Percentiles rank a stretch among this genome's conserved stretches.
These are phyloP conservation scores for Peronospora farinosa DNA, from an alignment of 352 stramenopile species.

Conservation along the genomic window DNA sequence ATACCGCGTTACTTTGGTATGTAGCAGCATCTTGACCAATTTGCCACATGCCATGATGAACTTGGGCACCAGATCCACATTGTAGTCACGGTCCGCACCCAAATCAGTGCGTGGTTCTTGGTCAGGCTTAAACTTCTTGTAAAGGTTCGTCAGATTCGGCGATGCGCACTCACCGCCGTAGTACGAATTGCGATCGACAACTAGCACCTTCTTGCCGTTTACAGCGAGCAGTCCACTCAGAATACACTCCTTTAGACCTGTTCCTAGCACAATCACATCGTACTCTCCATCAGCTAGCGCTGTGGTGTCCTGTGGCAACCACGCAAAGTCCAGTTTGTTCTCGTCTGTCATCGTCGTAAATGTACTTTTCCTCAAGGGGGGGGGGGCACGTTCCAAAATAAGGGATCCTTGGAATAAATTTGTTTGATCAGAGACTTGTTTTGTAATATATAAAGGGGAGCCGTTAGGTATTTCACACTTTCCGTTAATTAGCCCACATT, in stretches of 20 bases:
- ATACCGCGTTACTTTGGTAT: slow-evolving; percentile 98
- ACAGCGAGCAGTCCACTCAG: slow-evolving; percentile 94
- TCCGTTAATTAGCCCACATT: too few species aligned
- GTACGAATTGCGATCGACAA: slow-evolving; percentile 97
- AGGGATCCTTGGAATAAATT: not conserved
- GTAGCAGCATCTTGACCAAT: slow-evolving; percentile 96
- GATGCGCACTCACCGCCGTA: slow-evolving; percentile 97
- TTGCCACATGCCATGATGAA: slow-evolving; percentile 99
- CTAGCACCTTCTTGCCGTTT: slow-evolving; percentile 93
- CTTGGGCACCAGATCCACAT: slow-evolving; percentile 99
- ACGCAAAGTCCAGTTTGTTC: slow-evolving; percentile 85
- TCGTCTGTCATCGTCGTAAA: slow-evolving; percentile 45
- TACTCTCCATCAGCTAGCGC: slow-evolving; percentile 98
- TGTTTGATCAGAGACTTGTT: too few species aligned
- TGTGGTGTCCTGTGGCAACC: slow-evolving; percentile 91
- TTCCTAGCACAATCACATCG: slow-evolving; percentile 99
- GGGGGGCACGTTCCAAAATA: slow-evolving; percentile 12
- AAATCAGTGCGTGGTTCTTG: slow-evolving; percentile 67
- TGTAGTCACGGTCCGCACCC: slow-evolving; percentile 98
- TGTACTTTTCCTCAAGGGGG: slow-evolving; percentile 4
- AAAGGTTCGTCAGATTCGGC: slow-evolving; percentile 97
- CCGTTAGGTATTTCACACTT: too few species aligned
- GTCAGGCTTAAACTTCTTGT: slow-evolving; percentile 89
- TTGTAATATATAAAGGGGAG: not conserved
- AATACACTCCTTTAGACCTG: slow-evolving; percentile 99